Percentiles rank a stretch among this genome's conserved stretches.
Conservation (phyloP, 2,329 filamentous ascomycete genomes). For the Fusarium sterilihyphosum region DNA sequence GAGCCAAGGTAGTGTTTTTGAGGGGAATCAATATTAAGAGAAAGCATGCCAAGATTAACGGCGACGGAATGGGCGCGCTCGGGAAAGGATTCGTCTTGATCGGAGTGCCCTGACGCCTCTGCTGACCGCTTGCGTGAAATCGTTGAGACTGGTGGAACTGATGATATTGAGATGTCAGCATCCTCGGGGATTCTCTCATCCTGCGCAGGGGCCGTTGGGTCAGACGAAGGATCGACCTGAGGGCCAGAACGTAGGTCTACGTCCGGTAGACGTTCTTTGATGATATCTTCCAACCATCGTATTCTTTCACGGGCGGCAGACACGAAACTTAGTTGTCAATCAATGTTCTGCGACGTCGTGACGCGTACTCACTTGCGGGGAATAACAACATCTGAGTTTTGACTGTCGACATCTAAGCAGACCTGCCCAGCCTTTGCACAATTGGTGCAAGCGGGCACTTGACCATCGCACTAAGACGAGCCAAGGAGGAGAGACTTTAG, state of each 20-base stretch:
- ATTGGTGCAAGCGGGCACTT: slow-evolving; percentile 50
- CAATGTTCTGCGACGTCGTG: fast-evolving
- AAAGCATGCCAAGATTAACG: slow-evolving; percentile 49
- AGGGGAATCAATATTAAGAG: slow-evolving; percentile 47
- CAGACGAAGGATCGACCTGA: not conserved
- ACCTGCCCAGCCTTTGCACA: slow-evolving; percentile 48
- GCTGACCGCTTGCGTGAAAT: slow-evolving; percentile 33
- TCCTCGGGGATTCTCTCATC: not conserved
- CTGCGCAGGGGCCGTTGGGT: not conserved
- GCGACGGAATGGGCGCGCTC: slow-evolving; percentile 44
- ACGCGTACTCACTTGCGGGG: slow-evolving; percentile 45
- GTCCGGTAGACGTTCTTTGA: slow-evolving; percentile 14
- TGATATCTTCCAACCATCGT: slow-evolving; percentile 22
- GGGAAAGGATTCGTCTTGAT: slow-evolving; percentile 23
- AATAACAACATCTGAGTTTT: slow-evolving; percentile 47
- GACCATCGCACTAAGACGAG: slow-evolving; percentile 48
- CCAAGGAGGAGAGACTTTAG: not conserved
- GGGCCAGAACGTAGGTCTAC: slow-evolving; percentile 13
- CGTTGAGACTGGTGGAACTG: slow-evolving; percentile 26
- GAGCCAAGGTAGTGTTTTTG: not conserved
- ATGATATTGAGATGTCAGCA: not conserved
- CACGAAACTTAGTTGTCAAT: not conserved
- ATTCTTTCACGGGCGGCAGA: slow-evolving; percentile 17
- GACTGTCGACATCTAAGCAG: slow-evolving; percentile 52
- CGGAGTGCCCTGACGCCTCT: not conserved